Evolutionary conservation across 1,284 basidiomycete genomes (phyloP).

Genomic region (Trametes sp.): DNA sequence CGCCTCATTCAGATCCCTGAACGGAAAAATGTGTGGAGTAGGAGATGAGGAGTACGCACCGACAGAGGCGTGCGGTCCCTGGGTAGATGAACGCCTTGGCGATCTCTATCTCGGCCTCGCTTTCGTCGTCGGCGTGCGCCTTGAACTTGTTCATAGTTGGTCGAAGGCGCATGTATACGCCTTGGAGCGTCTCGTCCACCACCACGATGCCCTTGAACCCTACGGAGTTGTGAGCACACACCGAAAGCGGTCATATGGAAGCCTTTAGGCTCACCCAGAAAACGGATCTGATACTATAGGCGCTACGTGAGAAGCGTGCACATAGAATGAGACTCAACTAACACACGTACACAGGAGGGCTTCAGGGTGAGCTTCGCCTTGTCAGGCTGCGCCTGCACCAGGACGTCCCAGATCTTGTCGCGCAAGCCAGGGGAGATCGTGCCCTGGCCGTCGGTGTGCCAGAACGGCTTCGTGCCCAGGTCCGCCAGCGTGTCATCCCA

Average conservation of each 20-base stretch:
- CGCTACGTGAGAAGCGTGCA: neutral
- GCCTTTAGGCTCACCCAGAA: conserved; percentile 54
- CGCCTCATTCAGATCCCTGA: neutral
- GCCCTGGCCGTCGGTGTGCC: conserved; percentile 80
- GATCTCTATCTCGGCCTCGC: conserved; percentile 72
- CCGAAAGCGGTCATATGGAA: neutral
- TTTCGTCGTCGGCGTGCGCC: conserved; percentile 46
- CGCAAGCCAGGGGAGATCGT: conserved; percentile 71
- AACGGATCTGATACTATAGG: conserved; percentile 74
- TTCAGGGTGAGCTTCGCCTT: conserved; percentile 42
- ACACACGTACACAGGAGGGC: conserved; percentile 66
- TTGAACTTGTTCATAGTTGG: conserved; percentile 79
- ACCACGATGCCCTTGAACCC: conserved; percentile 75
- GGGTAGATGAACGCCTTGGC: conserved; percentile 66
- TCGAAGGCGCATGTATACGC: conserved; percentile 67
- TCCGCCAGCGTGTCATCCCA: conserved; percentile 65
- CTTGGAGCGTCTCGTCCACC: conserved; percentile 62
- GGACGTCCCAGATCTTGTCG: conserved; percentile 60
- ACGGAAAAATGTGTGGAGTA: neutral
- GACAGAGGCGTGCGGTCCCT: conserved; percentile 65
- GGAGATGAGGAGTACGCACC: conserved; percentile 47
- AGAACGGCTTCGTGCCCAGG: conserved; percentile 52
- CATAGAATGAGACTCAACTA: too few relatives aligned
- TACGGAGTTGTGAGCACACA: conserved; percentile 8
- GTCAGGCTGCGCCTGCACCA: conserved; percentile 53